Conservation (phyloP, 257 asterid species). For the Haberlea rhodopensis region DNA sequence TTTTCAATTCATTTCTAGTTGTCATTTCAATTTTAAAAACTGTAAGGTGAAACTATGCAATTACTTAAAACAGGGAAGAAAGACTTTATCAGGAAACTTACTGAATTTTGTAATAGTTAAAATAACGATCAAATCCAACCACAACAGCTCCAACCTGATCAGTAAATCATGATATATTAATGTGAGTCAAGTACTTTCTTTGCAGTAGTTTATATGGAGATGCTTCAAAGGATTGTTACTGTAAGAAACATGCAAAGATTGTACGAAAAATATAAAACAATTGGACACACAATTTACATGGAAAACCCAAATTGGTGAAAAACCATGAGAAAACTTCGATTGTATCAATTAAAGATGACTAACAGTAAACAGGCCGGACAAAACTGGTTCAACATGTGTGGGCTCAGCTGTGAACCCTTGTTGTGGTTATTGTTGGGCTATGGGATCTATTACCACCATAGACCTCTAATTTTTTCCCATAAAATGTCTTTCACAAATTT, state of each 20-base stretch:
- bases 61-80: neutral
- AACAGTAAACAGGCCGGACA: too few species aligned
- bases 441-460: too few species aligned
- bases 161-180: conserved; percentile 19
- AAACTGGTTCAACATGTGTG: too few species aligned
- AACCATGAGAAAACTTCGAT: too few species aligned
- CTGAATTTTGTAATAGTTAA: conserved; percentile 97
- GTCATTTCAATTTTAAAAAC: too few species aligned
- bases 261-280: neutral
- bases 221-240: neutral
- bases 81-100: conserved; percentile 39
- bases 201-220: neutral
- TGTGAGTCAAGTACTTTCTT: neutral
- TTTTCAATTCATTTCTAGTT: too few species aligned
- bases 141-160: conserved; percentile 95
- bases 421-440: too few species aligned
- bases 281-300: neutral
- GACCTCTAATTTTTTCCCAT: too few species aligned
- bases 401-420: too few species aligned
- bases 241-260: neutral
- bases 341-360: too few species aligned
- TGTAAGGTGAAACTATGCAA: neutral
- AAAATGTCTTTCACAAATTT: too few species aligned
- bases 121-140: conserved; percentile 94
- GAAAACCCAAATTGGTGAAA: too few species aligned